These are phyloP conservation scores for Rhodosporidiobolus odoratus DNA, from an alignment of 768 basidiomycete genomes.

Conservation along the genomic window DNA sequence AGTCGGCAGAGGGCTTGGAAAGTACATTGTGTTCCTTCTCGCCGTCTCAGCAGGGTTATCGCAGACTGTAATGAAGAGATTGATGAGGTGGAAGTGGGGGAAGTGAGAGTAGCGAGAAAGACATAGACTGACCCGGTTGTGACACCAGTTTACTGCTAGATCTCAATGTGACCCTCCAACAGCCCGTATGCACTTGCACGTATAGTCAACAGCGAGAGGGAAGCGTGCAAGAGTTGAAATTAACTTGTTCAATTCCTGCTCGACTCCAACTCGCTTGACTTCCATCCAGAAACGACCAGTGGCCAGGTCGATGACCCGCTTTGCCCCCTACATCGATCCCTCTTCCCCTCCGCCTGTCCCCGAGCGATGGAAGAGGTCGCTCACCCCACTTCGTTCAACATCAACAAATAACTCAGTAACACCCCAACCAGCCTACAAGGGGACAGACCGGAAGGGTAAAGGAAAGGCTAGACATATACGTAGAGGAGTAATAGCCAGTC, in stretches of 20 bases:
- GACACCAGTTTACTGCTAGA: no score
- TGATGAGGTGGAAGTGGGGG: background rate
- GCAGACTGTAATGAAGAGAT: background rate
- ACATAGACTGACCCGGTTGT: background rate
- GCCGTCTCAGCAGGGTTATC: no score
- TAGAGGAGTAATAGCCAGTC: background rate
- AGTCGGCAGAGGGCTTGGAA: constrained; percentile 33
- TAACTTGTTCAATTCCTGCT: no score
- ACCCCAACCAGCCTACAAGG: background rate
- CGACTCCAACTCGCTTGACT: no score
- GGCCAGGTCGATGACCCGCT: background rate
- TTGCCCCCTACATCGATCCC: background rate
- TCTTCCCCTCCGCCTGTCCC: background rate
- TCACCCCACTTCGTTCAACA: background rate
- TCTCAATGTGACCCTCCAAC: background rate
- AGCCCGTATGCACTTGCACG: background rate
- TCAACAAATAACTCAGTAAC: background rate
- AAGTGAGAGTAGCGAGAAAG: background rate
- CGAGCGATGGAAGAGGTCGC: background rate
- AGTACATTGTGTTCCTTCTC: constrained; percentile 21
- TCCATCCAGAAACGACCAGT: background rate
- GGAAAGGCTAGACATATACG: background rate
- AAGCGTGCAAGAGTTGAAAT: no score
- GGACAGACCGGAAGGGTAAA: background rate
- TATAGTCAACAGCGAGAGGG: no score